Evolutionary conservation across 1,139 yeast species (phyloP).

Genomic region (Pichia sp.): DNA sequence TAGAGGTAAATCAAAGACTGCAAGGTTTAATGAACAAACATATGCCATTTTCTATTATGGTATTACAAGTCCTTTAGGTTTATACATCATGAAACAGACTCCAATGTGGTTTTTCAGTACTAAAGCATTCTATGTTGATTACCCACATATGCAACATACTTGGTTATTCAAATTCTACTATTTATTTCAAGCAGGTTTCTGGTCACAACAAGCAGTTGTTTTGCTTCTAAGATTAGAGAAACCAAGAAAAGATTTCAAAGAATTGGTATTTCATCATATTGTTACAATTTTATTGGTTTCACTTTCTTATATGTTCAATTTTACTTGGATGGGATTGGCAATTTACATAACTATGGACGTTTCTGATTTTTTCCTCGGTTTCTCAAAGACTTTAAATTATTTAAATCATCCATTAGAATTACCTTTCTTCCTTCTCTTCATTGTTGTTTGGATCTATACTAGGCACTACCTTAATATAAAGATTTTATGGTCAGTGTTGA

Average conservation of each 20-base stretch:
- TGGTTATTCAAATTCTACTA: slow-evolving; percentile 72
- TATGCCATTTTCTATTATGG: slow-evolving; percentile 81
- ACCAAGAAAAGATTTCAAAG: slow-evolving; percentile 90
- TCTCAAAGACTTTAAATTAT: slow-evolving; percentile 79
- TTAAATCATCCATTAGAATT: slow-evolving; percentile 58
- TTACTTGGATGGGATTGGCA: slow-evolving; percentile 91
- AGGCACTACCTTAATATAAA: slow-evolving; percentile 80
- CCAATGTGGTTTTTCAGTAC: slow-evolving; percentile 91
- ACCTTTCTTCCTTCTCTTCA: slow-evolving; percentile 63
- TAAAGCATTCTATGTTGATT: slow-evolving; percentile 64
- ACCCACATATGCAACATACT: slow-evolving; percentile 78
- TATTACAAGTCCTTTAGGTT: slow-evolving; percentile 75
- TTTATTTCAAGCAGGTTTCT: slow-evolving; percentile 88
- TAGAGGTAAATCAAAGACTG: slow-evolving; percentile 49
- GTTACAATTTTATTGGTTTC: slow-evolving; percentile 85
- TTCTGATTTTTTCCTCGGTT: slow-evolving; percentile 81
- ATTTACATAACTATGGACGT: slow-evolving; percentile 94
- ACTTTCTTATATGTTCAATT: slow-evolving; percentile 89
- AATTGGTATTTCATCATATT: slow-evolving; percentile 86
- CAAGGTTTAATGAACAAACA: slow-evolving; percentile 88
- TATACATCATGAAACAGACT: slow-evolving; percentile 75
- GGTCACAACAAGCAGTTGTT: slow-evolving; percentile 93
- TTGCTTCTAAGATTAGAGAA: slow-evolving; percentile 80
- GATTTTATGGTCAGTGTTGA: slow-evolving; percentile 80
- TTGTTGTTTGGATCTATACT: slow-evolving; percentile 71